Base-by-base conservation (phyloP, 23 red algal genomes). In the Chondrus crispus region DNA sequence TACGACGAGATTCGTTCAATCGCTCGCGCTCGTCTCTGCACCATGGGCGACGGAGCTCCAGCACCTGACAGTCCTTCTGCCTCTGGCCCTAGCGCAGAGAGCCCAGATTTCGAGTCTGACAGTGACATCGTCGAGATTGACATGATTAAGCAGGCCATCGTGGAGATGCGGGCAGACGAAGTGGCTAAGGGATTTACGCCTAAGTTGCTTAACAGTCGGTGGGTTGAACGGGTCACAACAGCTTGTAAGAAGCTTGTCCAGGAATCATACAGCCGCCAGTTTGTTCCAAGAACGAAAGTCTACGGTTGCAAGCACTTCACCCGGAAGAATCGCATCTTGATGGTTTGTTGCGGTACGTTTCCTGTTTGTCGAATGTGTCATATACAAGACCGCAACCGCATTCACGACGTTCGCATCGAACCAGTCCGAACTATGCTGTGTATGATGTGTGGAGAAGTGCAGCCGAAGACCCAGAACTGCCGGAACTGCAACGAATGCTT, bases 301-400 rank as follows among this genome's bases (percentile, higher is more conserved):
- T 83, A 68, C 43, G 88, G 88, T 3, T 92, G 88, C 62, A 72
- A 72, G 68, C 88, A 92, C 63, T 92, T 92, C 66, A 81, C 75
- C 16, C 35, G 88, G 19, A 92, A 92, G 75, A 92, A 92, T 40
- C 88, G 88, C 77, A 75, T 92, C 30, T 46, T 80, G 14, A 92
- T 92, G 88, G 88, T 83, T 55, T 92, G 88, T 33, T 92, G 88
- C 46, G 88, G 88, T 26, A 92, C 88, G 26, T 92, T 92, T 22
- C 88, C 88, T 18, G 88, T 92, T 62, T 92, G 88, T 35, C 74
- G 88, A 53, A 92, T 92, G 88, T 92, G 88, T 46, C 88, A 92
- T 66, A 82, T 92, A 62, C 88, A 82, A 41, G 88, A 92, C 63
- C 51, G 45, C 43, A 92, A 49, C 63, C 88, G 88, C 22, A 92